These are phyloP conservation scores for Exophiala alcalophila DNA, from an alignment of 2,329 filamentous ascomycete genomes.

Conservation along the genomic window DNA sequence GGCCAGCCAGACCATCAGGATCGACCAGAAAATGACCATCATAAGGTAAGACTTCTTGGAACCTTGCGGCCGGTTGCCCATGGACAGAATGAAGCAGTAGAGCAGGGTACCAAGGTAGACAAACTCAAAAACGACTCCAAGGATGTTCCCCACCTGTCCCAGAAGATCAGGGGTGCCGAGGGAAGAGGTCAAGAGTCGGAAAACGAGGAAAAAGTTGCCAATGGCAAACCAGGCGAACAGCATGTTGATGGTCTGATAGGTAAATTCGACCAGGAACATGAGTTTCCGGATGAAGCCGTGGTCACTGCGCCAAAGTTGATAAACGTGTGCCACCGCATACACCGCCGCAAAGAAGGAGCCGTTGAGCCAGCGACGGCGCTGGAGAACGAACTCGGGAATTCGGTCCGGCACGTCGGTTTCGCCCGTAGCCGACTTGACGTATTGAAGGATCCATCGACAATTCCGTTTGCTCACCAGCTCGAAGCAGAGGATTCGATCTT, in stretches of 20 bases:
- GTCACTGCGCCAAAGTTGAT: constrained; percentile 90
- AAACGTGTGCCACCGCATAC: constrained; percentile 91
- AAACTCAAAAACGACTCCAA: constrained; percentile 93
- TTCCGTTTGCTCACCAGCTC: constrained; percentile 97
- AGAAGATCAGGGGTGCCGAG: constrained; percentile 68
- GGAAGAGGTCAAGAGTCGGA: constrained; percentile 90
- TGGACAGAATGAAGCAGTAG: constrained; percentile 88
- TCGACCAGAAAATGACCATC: constrained; percentile 97
- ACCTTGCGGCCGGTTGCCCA: constrained; percentile 92
- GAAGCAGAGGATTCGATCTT: constrained; percentile 52
- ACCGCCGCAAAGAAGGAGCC: constrained; percentile 97
- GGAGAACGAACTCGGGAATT: constrained; percentile 91
- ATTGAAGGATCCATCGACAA: constrained; percentile 95
- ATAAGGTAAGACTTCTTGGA: constrained; percentile 91
- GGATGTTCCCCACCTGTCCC: constrained; percentile 71
- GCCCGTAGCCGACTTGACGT: constrained; percentile 94
- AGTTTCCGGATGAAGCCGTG: constrained; percentile 84
- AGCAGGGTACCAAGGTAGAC: constrained; percentile 88
- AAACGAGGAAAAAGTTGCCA: constrained; percentile 98
- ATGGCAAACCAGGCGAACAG: constrained; percentile 98
- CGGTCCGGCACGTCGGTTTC: constrained; percentile 96
- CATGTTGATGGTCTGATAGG: constrained; percentile 93
- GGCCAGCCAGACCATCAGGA: constrained; percentile 91
- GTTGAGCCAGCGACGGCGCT: constrained; percentile 97
- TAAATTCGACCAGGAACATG: constrained; percentile 87